phyloP scores from a whole-genome alignment of 768 basidiomycete species.

The Leccinum subtestaceum region DNA sequence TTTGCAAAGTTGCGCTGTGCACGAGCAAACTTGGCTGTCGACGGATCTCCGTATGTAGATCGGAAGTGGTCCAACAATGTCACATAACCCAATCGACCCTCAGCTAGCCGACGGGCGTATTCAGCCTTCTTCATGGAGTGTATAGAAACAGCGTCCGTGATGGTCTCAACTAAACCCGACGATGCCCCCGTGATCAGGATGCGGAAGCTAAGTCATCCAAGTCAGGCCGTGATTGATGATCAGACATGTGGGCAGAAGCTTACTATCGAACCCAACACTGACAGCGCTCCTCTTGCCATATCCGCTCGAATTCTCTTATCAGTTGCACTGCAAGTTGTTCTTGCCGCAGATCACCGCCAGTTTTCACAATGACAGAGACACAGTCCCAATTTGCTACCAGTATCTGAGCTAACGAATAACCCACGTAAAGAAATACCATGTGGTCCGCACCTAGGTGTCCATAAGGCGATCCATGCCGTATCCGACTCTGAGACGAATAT shows the following conservation, averaged over 20 bases:
- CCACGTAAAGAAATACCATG: slow-evolving; percentile 4
- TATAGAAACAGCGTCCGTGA: slow-evolving; percentile 96
- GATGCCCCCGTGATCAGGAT: slow-evolving; percentile 92
- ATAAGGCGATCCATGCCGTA: slow-evolving; percentile 91
- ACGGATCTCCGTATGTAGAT: slow-evolving; percentile 84
- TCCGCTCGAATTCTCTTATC: slow-evolving; percentile 86
- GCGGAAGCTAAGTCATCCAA: slow-evolving; percentile 66
- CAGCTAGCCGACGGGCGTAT: slow-evolving; percentile 83
- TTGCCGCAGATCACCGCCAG: slow-evolving; percentile 93
- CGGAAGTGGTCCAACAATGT: slow-evolving; percentile 91
- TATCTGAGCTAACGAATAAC: slow-evolving; percentile 8
- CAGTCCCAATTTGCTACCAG: slow-evolving; percentile 76
- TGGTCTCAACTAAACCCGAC: slow-evolving; percentile 95
- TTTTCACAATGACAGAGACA: slow-evolving; percentile 97
- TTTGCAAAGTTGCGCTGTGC: slow-evolving; percentile 95
- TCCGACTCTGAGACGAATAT: slow-evolving; percentile 54
- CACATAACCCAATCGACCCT: slow-evolving; percentile 81
- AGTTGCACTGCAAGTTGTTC: slow-evolving; percentile 97
- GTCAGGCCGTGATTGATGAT: neutral
- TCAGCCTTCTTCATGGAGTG: slow-evolving; percentile 99
- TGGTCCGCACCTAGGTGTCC: slow-evolving; percentile 76
- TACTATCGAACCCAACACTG: slow-evolving; percentile 93
- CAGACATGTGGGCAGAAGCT: slow-evolving; percentile 22
- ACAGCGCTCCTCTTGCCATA: slow-evolving; percentile 94
- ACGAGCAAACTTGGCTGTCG: slow-evolving; percentile 81